Conservation (phyloP, 768 basidiomycete genomes). For the Pseudohyphozyma bogoriensis region DNA sequence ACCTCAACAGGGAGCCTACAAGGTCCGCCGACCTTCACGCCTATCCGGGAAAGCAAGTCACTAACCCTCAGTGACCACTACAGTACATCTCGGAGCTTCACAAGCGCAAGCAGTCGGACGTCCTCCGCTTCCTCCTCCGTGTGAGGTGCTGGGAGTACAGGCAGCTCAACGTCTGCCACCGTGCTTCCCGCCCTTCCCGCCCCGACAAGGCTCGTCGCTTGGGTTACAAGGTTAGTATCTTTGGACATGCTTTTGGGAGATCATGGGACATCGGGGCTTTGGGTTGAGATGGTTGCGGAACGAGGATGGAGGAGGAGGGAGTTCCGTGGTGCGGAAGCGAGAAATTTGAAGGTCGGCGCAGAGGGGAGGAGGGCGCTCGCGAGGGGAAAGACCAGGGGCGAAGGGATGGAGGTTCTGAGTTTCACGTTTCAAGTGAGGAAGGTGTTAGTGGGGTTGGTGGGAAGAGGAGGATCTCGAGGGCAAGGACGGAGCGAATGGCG, state of each 20-base stretch:
- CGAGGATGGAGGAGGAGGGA: neutral
- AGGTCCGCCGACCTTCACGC: neutral
- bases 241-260: neutral
- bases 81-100: constrained; percentile 91
- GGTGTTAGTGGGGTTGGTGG: too few species aligned
- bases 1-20: neutral
- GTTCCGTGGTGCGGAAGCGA: neutral
- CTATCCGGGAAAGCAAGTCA: neutral
- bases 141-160: constrained; percentile 99
- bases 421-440: too few species aligned
- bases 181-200: constrained; percentile 92
- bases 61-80: neutral
- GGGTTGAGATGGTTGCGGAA: neutral
- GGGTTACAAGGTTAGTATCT: constrained; percentile 66
- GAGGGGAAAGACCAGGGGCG: neutral
- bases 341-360: neutral
- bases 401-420: neutral
- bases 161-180: constrained; percentile 94
- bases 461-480: too few species aligned
- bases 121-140: constrained; percentile 93
- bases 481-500: too few species aligned
- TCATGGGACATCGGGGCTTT: neutral
- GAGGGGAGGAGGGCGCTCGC: neutral
- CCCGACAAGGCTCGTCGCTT: constrained; percentile 98
- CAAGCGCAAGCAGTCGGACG: constrained; percentile 97